These are phyloP conservation scores for Trametes meyenii DNA, from an alignment of 768 basidiomycete species.

Conservation along the genomic window DNA sequence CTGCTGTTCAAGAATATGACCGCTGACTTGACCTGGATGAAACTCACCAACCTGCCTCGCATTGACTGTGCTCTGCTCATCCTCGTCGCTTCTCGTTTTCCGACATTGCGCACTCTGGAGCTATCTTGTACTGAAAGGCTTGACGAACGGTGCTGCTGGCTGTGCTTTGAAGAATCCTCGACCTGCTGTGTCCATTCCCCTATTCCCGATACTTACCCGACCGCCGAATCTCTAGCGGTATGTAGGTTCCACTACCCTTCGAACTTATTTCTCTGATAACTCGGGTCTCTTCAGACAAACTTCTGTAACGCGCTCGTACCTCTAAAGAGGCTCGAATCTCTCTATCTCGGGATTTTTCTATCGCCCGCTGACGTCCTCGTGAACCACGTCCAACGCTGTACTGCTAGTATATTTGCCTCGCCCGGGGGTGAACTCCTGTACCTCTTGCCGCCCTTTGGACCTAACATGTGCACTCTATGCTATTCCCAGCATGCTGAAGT, in stretches of 20 bases:
- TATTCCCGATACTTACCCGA: constrained; percentile 52
- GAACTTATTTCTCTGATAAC: not conserved
- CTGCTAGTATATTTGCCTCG: constrained; percentile 2
- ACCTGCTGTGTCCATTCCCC: constrained; percentile 62
- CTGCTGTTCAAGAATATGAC: constrained; percentile 33
- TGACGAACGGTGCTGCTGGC: constrained; percentile 60
- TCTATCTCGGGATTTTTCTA: constrained; percentile 66
- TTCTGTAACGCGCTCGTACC: constrained; percentile 49
- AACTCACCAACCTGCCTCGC: constrained; percentile 56
- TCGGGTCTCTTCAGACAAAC: constrained; percentile 39
- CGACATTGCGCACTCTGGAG: constrained; percentile 49
- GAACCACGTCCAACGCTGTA: constrained; percentile 41
- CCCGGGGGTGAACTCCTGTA: constrained; percentile 2
- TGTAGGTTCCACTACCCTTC: constrained; percentile 31
- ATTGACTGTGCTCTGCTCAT: constrained; percentile 54
- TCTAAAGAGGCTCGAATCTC: constrained; percentile 48
- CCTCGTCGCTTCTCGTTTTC: constrained; percentile 50
- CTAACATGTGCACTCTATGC: constrained; percentile 43
- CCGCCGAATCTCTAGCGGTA: constrained; percentile 53
- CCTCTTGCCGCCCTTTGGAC: constrained; percentile 23
- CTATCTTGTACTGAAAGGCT: constrained; percentile 64
- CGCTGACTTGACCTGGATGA: constrained; percentile 48
- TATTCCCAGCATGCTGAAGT: constrained; percentile 28
- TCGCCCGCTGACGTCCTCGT: constrained; percentile 55
- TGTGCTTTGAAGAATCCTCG: constrained; percentile 65